Percentiles rank a stretch among this genome's conserved stretches.
These are phyloP conservation scores for Xerophyta viscosa DNA, from an alignment of 106 monocot genomes.

Conservation along the genomic window DNA sequence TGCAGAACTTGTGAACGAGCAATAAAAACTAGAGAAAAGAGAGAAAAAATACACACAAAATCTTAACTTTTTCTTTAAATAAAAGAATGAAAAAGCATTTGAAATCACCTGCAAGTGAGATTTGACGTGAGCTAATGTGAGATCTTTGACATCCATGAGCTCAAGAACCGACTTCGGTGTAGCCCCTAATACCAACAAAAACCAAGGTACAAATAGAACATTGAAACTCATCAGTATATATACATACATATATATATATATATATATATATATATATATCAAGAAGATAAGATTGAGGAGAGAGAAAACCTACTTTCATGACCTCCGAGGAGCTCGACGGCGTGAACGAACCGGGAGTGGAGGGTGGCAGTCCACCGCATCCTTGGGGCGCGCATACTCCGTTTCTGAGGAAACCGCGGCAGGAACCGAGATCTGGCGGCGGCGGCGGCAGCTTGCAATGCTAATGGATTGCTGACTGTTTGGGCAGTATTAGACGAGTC, in stretches of 20 bases:
- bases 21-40: too few relatives aligned
- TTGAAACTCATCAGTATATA: background rate
- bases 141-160: conserved; percentile 66
- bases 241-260: background rate
- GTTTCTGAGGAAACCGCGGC: conserved; percentile 27
- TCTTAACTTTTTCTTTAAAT: too few relatives aligned
- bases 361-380: conserved; percentile 57
- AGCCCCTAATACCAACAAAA: conserved; percentile 20
- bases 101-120: conserved; percentile 49
- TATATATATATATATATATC: background rate
- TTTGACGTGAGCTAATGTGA: conserved; percentile 59
- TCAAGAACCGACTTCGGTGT: conserved; percentile 68
- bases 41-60: too few relatives aligned
- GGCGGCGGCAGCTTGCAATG: background rate
- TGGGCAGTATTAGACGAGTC: conserved; percentile 6
- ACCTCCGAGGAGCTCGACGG: conserved; percentile 51
- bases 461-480: background rate
- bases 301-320: conserved; percentile 37
- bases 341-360: conserved; percentile 56
- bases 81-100: too few relatives aligned
- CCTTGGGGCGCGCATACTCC: conserved; percentile 46
- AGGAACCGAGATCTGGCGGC: conserved; percentile 18
- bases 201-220: background rate
- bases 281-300: conserved; percentile 1
- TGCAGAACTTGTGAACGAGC: too few relatives aligned